Conservation (phyloP, 2,329 filamentous ascomycete species). For the Trichoderma koningii region DNA sequence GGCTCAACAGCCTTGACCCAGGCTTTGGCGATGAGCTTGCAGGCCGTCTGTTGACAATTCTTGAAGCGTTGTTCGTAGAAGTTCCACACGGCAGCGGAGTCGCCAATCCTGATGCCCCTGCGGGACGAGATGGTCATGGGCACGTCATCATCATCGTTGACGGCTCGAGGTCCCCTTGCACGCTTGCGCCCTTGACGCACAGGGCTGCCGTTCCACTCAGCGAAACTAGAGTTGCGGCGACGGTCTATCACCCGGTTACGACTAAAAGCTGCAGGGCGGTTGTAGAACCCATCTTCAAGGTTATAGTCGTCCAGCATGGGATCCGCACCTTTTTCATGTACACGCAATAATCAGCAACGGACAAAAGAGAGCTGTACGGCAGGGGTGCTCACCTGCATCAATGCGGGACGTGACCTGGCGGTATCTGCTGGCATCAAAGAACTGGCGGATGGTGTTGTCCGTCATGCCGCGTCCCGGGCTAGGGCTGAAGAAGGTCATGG, state of each 20-base stretch:
- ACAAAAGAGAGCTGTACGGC: background rate
- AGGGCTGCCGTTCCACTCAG: slow-evolving; percentile 39
- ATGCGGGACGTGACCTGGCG: slow-evolving; percentile 43
- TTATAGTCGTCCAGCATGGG: slow-evolving; percentile 41
- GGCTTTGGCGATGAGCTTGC: slow-evolving; percentile 72
- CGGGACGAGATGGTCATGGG: slow-evolving; percentile 45
- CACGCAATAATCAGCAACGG: background rate
- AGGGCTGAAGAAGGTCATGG: slow-evolving; percentile 51
- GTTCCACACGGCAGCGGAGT: slow-evolving; percentile 56
- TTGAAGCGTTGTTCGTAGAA: slow-evolving; percentile 65
- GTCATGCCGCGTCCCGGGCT: slow-evolving; percentile 46
- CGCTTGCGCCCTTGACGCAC: slow-evolving; percentile 38
- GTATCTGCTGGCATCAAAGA: slow-evolving; percentile 51
- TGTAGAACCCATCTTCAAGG: slow-evolving; percentile 35
- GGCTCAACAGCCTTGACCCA: slow-evolving; percentile 77
- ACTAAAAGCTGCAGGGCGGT: slow-evolving; percentile 33
- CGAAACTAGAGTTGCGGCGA: slow-evolving; percentile 39
- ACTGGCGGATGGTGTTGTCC: slow-evolving; percentile 45
- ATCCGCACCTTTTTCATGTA: slow-evolving; percentile 35
- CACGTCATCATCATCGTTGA: slow-evolving; percentile 46
- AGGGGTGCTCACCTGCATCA: slow-evolving; percentile 42
- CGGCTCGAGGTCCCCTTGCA: slow-evolving; percentile 41
- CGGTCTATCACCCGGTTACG: slow-evolving; percentile 37
- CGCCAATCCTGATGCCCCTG: slow-evolving; percentile 54
- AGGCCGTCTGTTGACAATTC: slow-evolving; percentile 68